Base-by-base conservation (phyloP, 257 asterid genomes). In the Plantago major region DNA sequence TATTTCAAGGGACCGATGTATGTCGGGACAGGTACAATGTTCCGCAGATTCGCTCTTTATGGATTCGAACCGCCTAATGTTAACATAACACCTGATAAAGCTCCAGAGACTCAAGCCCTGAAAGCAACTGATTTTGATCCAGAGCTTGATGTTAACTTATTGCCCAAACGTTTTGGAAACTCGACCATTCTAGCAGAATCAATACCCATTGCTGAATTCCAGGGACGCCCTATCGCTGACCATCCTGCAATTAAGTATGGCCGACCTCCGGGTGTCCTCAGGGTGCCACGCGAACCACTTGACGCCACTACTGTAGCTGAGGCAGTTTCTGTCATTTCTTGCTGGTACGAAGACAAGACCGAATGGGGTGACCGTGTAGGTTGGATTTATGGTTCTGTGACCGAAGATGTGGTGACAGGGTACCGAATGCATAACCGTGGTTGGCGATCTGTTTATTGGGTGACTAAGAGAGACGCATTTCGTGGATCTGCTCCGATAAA, bases 351-450 rank as follows among this genome's bases (percentile, higher is more conserved):
- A 74, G 90, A 83, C 53, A 83, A 83, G 67, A 78, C 87, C 0
- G 90, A 83, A 26, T 83, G 90, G 90, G 90, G 90, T 0, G 82
- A 83, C 0, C 87, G 90, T 5, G 87, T 83, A 0, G 90, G 90
- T 4, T 83, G 90, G 90, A 83, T 83, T 44, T 83, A 83, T 18
- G 85, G 88, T 0, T 82, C 88, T 3, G 88, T 80, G 58, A 83
- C 90, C 0, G 90, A 83, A 15, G 90, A 83, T n/a, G 90, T 83
- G 74, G 90, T 83, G 55, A 83, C 90, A 0, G 90, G 90, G 0
- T 81, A 81, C 68, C 58, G 90, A 11, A 84, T 84, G 90, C 90
- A 83, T 42, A 83, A 83, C 48, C 79, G 90, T 1, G 90, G 90
- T 0, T 83, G 90, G 90, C 76, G 84, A 5, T 83, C 90, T 0